Percentiles rank a stretch among this genome's conserved stretches.
phyloP scores from a whole-genome alignment of 495 filamentous ascomycete genomes.

The Hyaloscypha finlandica region DNA sequence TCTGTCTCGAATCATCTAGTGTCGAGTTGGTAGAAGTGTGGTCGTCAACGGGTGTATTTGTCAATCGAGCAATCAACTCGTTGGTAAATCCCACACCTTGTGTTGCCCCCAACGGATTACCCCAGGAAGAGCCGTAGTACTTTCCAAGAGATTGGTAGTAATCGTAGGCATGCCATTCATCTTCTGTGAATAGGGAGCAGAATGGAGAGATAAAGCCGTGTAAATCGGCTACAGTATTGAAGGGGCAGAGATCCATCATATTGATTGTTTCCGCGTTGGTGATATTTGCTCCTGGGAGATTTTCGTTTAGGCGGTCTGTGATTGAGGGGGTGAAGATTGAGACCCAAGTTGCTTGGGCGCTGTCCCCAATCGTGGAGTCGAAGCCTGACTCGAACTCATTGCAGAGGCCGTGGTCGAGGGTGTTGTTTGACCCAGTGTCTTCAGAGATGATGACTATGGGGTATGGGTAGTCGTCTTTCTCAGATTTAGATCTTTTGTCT shows the following conservation, averaged over 20 bases:
- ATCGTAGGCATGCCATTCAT: slow-evolving; percentile 75
- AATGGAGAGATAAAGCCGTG: slow-evolving; percentile 56
- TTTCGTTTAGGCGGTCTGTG: slow-evolving; percentile 57
- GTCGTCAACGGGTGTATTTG: slow-evolving; percentile 63
- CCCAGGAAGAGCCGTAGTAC: slow-evolving; percentile 76
- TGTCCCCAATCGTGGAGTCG: slow-evolving; percentile 45
- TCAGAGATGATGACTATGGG: slow-evolving; percentile 67
- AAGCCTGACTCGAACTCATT: slow-evolving; percentile 53
- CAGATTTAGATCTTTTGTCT: slow-evolving; percentile 37
- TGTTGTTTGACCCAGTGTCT: slow-evolving; percentile 67
- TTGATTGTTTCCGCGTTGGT: slow-evolving; percentile 57
- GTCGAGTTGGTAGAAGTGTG: slow-evolving; percentile 72
- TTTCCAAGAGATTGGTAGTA: slow-evolving; percentile 76
- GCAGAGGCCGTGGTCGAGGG: slow-evolving; percentile 71
- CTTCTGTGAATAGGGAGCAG: slow-evolving; percentile 67
- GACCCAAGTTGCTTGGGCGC: slow-evolving; percentile 54
- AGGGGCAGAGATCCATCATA: slow-evolving; percentile 87
- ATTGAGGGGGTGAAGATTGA: slow-evolving; percentile 63
- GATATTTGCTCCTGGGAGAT: slow-evolving; percentile 63
- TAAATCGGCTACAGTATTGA: slow-evolving; percentile 64
- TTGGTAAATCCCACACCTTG: slow-evolving; percentile 85
- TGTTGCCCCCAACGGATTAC: slow-evolving; percentile 73
- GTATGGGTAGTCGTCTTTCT: slow-evolving; percentile 47
- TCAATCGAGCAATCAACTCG: slow-evolving; percentile 81
- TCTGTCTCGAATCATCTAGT: slow-evolving; percentile 57